Base-by-base conservation (phyloP, 106 monocot species). In the Dendrobium catenatum region DNA sequence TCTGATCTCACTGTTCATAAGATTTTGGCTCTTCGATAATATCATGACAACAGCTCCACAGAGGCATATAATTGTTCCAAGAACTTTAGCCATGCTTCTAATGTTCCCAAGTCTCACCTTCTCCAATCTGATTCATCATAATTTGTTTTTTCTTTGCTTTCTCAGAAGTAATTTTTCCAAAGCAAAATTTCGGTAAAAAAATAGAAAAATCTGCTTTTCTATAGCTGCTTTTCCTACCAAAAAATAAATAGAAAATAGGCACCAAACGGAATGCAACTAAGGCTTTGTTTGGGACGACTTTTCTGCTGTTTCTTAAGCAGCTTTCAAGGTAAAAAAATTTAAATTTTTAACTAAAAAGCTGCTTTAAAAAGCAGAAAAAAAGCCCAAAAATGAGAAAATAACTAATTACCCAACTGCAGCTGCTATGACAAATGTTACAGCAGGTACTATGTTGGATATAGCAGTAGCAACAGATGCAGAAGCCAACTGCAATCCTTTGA, bases 41-140 rank as follows among this genome's bases (percentile, higher is more conserved):
- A 84, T 82, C 83, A 92, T 89, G 42, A 44, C 59, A 18, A 61
- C 64, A 0, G 92, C 92, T 59, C 92, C 92, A 27, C 83, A 84
- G 6, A 92, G 82, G 56, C 89, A 89, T 22, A 88, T 79, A 1
- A 84, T 46, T 10, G 92, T 92, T 17, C 92, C 92, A 4, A 86
- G 2, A 40, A 87, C 55, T 55, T 89, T 92, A n/a, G 87, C 89
- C 75, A 89, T 75, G 84, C 85, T 87, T 82, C 89, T 87, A 22
- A 49, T 43, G 59, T 82, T 84, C 54, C 72, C 79, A 41, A 81
- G 1, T 7, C 82, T 40, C 74, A 91, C 86, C 75, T 67, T 88
- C 82, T 91, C 90, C 42, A 90, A 16, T 49, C 90, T 90, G 83
- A 72, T 72, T 37, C 1, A 37, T 37, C 37, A 37, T 37, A 37